Evolutionary conservation across 306 rosid species (phyloP).

Genomic region (Datisca glomerata): DNA sequence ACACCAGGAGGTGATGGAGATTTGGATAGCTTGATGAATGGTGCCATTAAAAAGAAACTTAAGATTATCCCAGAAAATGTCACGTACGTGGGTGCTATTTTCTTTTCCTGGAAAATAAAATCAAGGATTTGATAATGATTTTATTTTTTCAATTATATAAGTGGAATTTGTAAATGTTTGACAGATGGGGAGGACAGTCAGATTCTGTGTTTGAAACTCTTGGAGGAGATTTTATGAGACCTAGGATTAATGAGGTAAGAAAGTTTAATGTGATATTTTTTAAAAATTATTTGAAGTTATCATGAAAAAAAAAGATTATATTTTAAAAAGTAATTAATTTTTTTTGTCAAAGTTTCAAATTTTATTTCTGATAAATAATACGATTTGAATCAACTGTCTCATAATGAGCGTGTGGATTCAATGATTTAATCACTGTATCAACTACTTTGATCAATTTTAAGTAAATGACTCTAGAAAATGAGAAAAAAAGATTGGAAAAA

Average conservation of each 20-base stretch:
- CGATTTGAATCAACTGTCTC: too few species aligned
- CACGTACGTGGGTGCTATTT: conserved; percentile 28
- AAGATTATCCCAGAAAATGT: conserved; percentile 58
- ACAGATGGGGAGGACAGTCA: conserved; percentile 72
- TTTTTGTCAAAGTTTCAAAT: too few species aligned
- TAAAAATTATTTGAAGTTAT: not conserved
- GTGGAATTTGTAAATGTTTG: not conserved
- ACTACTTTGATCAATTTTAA: too few species aligned
- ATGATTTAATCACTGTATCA: too few species aligned
- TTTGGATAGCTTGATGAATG: conserved; percentile 46
- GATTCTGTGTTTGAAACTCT: conserved; percentile 20
- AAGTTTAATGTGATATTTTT: not conserved
- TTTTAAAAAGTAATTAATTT: not conserved
- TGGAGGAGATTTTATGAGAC: conserved; percentile 70
- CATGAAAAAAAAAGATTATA: not conserved
- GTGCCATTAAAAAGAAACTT: conserved; percentile 59
- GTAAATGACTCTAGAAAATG: too few species aligned
- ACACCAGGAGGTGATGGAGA: conserved; percentile 31
- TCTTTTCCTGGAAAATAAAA: too few species aligned
- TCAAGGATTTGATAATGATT: not conserved
- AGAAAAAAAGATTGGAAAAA: too few species aligned
- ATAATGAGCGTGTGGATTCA: too few species aligned
- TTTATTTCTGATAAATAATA: too few species aligned
- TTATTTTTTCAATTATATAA: too few species aligned
- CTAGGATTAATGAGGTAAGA: conserved; percentile 74